Base-by-base conservation (phyloP, 2,329 filamentous ascomycete genomes). In the Zarea fungicola region DNA sequence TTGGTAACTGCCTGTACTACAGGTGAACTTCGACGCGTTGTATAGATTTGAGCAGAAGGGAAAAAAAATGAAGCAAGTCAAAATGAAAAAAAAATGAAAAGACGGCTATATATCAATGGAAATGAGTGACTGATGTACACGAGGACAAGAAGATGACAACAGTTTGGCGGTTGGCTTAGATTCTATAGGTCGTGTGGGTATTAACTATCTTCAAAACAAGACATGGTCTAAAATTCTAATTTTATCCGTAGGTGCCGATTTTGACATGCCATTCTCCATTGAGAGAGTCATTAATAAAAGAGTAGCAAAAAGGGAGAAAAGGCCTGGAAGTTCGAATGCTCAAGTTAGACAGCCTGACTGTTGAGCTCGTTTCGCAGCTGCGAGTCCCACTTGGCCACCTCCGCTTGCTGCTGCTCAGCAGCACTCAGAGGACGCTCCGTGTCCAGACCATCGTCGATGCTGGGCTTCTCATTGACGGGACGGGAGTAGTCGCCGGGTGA, bases 401-500 rank as follows among this genome's bases (percentile, higher is more conserved):
- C 48, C 14, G 52, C 44, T 14, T 52, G 50, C n/a, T 52, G 50
- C 26, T 52, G 42, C 36, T 52, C 50, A 9, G 55, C 51, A 2
- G 41, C 47, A 9, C 53, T 56, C 10, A 22, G 48, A 3, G 60
- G 60, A 34, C 54, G 55, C 47, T 61, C 54, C 21, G 57, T 56
- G n/a, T 58, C 51, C n/a, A 60, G 55, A 10, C 58, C 51, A 26
- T 60, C 57, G 25, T 55, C 54, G 44, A 60, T 56, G 1, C 55
- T 56, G 9, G 52, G 55, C 41, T 40, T 51, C 21, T 44, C 43
- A 3, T 32, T 32, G 25, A 36, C 50, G 21, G 51, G 55, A 19
- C 55, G 54, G 7, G 62, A 61, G 59, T 78, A 78, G 60, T 75
- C 71, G 4, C 80, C 79, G 0, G 80, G 76, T 1, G 71, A 76